Conservation (phyloP, 768 basidiomycete species). For the Pulveroboletus sp. region DNA sequence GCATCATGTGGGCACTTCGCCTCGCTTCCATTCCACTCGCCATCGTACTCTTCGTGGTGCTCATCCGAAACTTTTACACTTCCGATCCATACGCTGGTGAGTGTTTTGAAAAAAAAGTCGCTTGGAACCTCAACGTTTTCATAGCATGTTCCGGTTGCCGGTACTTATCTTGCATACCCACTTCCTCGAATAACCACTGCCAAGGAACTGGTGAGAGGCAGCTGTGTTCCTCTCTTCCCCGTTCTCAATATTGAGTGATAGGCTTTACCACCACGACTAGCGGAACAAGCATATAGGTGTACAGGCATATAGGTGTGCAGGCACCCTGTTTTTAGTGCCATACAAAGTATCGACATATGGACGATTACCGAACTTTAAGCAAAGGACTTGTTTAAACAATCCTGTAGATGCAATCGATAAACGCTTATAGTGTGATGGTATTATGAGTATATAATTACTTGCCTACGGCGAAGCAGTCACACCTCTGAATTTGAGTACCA, state of each 20-base stretch:
- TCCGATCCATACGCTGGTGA: conserved; percentile 80
- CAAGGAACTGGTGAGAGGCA: conserved; percentile 39
- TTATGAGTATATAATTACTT: no score
- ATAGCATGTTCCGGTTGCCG: conserved; percentile 84
- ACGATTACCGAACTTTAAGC: conserved; percentile 1
- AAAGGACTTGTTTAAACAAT: neutral
- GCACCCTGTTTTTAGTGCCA: neutral
- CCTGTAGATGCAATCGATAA: no score
- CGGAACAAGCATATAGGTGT: conserved; percentile 27
- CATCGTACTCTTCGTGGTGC: conserved; percentile 76
- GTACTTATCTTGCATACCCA: conserved; percentile 89
- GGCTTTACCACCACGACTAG: conserved; percentile 31
- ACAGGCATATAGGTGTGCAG: conserved; percentile 12
- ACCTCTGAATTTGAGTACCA: no score
- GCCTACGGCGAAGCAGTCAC: no score
- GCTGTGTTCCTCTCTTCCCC: neutral
- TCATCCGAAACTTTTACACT: conserved; percentile 88
- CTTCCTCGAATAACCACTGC: conserved; percentile 66
- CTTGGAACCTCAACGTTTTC: neutral
- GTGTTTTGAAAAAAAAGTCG: conserved; percentile 14
- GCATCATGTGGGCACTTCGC: conserved; percentile 72
- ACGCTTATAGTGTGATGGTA: no score
- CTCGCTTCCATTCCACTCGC: conserved; percentile 71
- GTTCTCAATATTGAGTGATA: conserved; percentile 9
- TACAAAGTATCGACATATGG: conserved; percentile 9